Evolutionary conservation across 1,284 basidiomycete species (phyloP), one percentile per base, ranked within the genome.

Genomic region (Schizopora paradoxa): DNA sequence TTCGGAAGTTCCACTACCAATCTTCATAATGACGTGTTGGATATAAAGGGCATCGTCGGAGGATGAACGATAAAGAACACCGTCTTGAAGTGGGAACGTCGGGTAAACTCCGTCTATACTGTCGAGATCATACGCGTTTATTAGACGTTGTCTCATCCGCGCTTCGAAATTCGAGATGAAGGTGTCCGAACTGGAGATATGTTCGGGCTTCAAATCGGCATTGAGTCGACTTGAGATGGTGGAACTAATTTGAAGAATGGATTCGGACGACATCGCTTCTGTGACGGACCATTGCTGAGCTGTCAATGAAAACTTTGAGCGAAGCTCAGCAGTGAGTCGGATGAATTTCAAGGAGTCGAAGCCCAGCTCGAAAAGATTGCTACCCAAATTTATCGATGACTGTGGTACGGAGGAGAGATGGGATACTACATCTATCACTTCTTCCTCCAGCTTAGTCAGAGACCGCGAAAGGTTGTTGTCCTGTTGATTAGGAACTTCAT

Each of bases 51-150:
- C 60, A 27, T 61, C 59, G 14, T 61, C 51, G 18, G 64, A 63
- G 19, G 62, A 60, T 6, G 72, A 72, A 31, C 68, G 65, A 47
- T 67, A 69, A 31, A 76, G 56, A 11, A 76, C 66, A 28, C 73
- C 73, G 55, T 73, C 72, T 49, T 76, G 73, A 13, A 74, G 61
- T 13, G 72, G 63, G 43, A 75, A 72, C 11, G 74, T 61, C 13
- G 74, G 72, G 26, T 73, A 56, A 32, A 75, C 53, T 5, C 51
- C 53, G 29, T 65, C 65, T 5, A 75, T 53, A 10, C 54, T 48
- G 13, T 48, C 37, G 5, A 41, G 27, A 2, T 55, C 45, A 43
- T 66, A 61, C n/a, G 43, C 53, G 8, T 57, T 55, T 28, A n/a
- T n/a, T n/a, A n/a, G n/a, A n/a, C n/a, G n/a, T n/a, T n/a, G n/a